Conservation (phyloP, 495 filamentous ascomycete species). For the Ascobolus immersus region DNA sequence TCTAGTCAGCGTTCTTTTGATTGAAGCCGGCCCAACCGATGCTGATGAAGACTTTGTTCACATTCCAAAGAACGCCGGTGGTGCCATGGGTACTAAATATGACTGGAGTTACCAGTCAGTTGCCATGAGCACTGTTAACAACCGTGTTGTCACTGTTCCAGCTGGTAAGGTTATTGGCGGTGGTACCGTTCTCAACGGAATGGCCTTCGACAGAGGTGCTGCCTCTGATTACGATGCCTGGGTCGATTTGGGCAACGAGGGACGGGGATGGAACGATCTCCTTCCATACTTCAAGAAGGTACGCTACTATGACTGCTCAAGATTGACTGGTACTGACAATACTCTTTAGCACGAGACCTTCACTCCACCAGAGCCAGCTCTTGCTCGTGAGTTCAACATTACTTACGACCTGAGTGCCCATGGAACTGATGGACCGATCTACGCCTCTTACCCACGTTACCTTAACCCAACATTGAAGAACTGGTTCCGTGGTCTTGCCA, state of each 20-base stretch:
- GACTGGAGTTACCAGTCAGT: conserved; percentile 15
- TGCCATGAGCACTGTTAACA: no score
- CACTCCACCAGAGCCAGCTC: conserved; percentile 15
- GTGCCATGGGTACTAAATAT: conserved; percentile 7
- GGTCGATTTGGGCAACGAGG: conserved; percentile 31
- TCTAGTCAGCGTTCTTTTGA: no score
- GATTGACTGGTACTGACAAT: no score
- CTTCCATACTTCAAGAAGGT: conserved; percentile 33
- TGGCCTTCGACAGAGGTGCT: conserved; percentile 23
- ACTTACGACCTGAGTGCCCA: conserved; percentile 18
- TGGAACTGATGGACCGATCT: conserved; percentile 21
- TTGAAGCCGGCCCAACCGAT: no score
- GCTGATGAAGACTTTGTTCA: conserved; percentile 3
- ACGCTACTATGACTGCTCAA: no score
- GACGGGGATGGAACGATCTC: conserved; percentile 36
- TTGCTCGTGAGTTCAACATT: conserved; percentile 19
- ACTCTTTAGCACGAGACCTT: no score
- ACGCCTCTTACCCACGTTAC: conserved; percentile 28
- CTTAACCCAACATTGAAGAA: conserved; percentile 23
- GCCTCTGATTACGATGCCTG: conserved; percentile 30
- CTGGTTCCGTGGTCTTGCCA: no score
- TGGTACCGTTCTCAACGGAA: conserved; percentile 23
- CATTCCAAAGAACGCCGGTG: conserved; percentile 9
- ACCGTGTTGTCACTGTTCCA: no score
- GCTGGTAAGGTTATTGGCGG: conserved; percentile 22